Conservation (phyloP, 2,329 filamentous ascomycete genomes). For the Ophiostoma ips region DNA sequence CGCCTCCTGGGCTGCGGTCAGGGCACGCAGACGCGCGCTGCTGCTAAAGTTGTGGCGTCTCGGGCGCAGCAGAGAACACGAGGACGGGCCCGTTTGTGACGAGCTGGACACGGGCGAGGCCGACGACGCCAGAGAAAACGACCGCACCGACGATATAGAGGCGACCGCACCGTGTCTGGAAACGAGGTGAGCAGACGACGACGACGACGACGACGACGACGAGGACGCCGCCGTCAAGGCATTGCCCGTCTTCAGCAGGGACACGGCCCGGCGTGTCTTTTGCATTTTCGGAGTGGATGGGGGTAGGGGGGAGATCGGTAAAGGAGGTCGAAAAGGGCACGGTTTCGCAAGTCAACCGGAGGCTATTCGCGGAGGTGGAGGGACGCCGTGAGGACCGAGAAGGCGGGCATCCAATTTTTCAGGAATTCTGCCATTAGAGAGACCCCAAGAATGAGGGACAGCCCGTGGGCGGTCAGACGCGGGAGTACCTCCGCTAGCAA, state of each 20-base stretch:
- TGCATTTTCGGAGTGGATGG: constrained; percentile 5
- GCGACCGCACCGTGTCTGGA: background rate
- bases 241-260: constrained; percentile 6
- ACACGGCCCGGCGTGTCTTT: constrained; percentile 8
- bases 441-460: background rate
- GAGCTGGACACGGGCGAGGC: background rate
- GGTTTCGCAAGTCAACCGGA: too few species aligned
- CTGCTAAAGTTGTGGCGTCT: constrained; percentile 24
- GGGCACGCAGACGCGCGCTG: constrained; percentile 21
- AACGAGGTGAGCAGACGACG: background rate
- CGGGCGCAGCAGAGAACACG: background rate
- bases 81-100: background rate
- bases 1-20: constrained; percentile 26
- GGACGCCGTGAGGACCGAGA: too few species aligned
- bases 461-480: background rate
- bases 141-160: background rate
- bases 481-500: background rate
- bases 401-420: background rate
- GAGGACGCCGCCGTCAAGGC: background rate
- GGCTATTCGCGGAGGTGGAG: background rate
- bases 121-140: background rate
- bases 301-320: background rate
- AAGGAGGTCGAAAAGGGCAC: background rate
- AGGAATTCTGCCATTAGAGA: background rate
- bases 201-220: background rate